Evolutionary conservation across 805 yeast genomes (phyloP).

Genomic region (Pichia rugopelliculosa): DNA sequence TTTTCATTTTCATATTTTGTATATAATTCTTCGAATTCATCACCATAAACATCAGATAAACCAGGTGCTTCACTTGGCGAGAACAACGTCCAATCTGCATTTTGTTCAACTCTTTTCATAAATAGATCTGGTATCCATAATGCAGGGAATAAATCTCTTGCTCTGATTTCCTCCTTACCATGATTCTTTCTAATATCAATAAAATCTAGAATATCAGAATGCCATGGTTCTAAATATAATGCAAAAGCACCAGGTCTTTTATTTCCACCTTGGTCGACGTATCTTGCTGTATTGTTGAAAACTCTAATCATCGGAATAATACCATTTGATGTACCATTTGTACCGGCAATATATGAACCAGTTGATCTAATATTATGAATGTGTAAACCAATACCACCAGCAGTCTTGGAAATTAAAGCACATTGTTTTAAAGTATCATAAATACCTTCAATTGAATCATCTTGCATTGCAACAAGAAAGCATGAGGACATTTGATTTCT

Average conservation of each 20-base stretch:
- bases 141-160: slow-evolving; percentile 57
- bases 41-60: slow-evolving; percentile 47
- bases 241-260: slow-evolving; percentile 63
- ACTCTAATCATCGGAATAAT: slow-evolving; percentile 58
- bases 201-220: slow-evolving; percentile 51
- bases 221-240: slow-evolving; percentile 57
- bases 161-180: slow-evolving; percentile 57
- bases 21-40: slow-evolving; percentile 46
- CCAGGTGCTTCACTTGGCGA: slow-evolving; percentile 57
- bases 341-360: slow-evolving; percentile 55
- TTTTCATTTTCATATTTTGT: slow-evolving; percentile 45
- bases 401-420: slow-evolving; percentile 55
- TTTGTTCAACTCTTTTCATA: slow-evolving; percentile 52
- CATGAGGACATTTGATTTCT: slow-evolving; percentile 56
- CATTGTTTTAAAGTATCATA: slow-evolving; percentile 54
- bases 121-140: slow-evolving; percentile 58
- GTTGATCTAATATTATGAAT: slow-evolving; percentile 53
- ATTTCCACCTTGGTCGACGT: slow-evolving; percentile 61
- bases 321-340: slow-evolving; percentile 58
- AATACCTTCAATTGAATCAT: slow-evolving; percentile 57
- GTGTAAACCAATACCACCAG: slow-evolving; percentile 60
- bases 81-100: slow-evolving; percentile 51
- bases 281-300: slow-evolving; percentile 55
- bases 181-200: slow-evolving; percentile 55
- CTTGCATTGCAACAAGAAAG: slow-evolving; percentile 56